Conservation (phyloP, 1,284 basidiomycete species). For the Cerioporus squamosus region DNA sequence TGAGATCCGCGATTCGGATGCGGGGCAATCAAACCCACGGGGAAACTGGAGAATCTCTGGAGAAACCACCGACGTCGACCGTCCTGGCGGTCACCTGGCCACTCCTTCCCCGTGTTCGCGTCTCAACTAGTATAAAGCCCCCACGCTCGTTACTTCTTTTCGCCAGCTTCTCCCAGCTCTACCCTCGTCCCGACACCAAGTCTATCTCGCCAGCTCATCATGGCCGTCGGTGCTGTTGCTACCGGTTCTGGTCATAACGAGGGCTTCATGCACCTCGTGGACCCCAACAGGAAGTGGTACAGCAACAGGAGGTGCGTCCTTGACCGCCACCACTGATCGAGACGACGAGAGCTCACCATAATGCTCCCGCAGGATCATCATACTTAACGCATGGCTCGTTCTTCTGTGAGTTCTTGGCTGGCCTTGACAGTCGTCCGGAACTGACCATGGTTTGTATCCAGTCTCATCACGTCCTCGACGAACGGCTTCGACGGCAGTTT, state of each 20-base stretch:
- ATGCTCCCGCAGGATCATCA: conserved; percentile 51
- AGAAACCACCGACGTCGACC: conserved; percentile 25
- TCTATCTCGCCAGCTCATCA: conserved; percentile 42
- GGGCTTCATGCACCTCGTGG: conserved; percentile 59
- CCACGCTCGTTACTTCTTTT: conserved; percentile 32
- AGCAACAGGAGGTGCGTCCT: conserved; percentile 65
- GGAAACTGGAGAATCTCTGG: conserved; percentile 35
- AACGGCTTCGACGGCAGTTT: conserved; percentile 80
- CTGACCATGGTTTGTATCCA: conserved; percentile 27
- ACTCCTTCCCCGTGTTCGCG: conserved; percentile 10
- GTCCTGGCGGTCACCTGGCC: conserved; percentile 25
- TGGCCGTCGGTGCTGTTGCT: conserved; percentile 51
- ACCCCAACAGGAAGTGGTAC: conserved; percentile 72
- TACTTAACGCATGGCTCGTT: conserved; percentile 69
- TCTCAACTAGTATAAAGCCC: conserved; percentile 31
- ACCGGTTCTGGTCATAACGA: conserved; percentile 24
- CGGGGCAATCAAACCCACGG: conserved; percentile 35
- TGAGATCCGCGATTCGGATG: conserved; percentile 24
- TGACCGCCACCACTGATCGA: background rate
- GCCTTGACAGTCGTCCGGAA: background rate
- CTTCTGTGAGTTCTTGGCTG: conserved; percentile 52
- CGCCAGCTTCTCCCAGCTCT: conserved; percentile 35
- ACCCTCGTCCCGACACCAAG: conserved; percentile 27
- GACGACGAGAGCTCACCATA: conserved; percentile 5
- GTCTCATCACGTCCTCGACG: conserved; percentile 76